These are phyloP conservation scores for Paxillus ammoniavirescens DNA, from an alignment of 768 basidiomycete genomes.

Conservation along the genomic window DNA sequence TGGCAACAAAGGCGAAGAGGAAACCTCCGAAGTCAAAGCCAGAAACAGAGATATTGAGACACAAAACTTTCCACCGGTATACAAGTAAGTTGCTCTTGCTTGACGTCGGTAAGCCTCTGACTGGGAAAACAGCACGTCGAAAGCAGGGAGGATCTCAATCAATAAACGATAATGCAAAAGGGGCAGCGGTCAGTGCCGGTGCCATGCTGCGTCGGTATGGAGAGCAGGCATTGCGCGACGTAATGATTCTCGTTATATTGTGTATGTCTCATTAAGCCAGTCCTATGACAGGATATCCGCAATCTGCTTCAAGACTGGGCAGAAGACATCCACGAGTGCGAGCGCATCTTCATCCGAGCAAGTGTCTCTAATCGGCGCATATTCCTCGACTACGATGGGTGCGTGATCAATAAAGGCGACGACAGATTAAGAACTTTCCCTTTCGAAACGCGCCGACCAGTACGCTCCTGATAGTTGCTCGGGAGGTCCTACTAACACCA, in stretches of 20 bases:
- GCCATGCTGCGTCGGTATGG: constrained; percentile 93
- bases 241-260: constrained; percentile 37
- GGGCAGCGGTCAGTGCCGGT: constrained; percentile 90
- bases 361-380: constrained; percentile 84
- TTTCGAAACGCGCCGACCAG: constrained; percentile 94
- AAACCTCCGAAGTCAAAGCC: constrained; percentile 66
- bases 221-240: constrained; percentile 88
- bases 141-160: constrained; percentile 98
- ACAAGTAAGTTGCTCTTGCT: constrained; percentile 65
- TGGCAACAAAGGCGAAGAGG: constrained; percentile 44
- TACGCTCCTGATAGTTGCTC: constrained; percentile 35
- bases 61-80: constrained; percentile 98
- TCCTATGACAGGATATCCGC: constrained; percentile 72
- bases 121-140: constrained; percentile 68
- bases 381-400: constrained; percentile 87
- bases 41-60: constrained; percentile 77
- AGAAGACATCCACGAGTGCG: constrained; percentile 82
- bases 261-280: not conserved
- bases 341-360: constrained; percentile 90
- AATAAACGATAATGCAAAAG: constrained; percentile 89
- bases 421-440: constrained; percentile 86
- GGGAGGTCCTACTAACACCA: constrained; percentile 1
- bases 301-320: constrained; percentile 80
- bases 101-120: constrained; percentile 6
- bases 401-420: constrained; percentile 76